Conservation (phyloP, 805 yeast genomes). For the Kodamaea kaohsiungensis region DNA sequence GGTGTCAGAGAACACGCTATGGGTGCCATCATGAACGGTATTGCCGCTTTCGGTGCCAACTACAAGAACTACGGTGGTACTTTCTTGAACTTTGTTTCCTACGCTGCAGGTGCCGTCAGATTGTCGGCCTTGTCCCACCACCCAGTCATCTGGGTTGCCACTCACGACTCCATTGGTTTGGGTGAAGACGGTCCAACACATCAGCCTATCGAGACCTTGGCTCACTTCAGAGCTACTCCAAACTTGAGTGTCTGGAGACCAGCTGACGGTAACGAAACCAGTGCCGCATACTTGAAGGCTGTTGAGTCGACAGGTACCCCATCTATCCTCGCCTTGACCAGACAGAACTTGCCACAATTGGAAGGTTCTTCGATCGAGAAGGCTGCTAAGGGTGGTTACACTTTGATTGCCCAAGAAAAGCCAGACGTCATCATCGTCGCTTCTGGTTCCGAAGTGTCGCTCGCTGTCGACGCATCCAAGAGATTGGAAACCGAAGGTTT, state of each 20-base stretch:
- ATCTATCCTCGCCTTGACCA: conserved; percentile 71
- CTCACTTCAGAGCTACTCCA: conserved; percentile 84
- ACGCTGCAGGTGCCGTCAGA: conserved; percentile 87
- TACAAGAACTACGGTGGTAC: conserved; percentile 94
- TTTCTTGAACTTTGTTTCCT: conserved; percentile 87
- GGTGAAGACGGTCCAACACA: conserved; percentile 96
- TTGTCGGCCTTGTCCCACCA: conserved; percentile 80
- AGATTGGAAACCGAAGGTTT: conserved; percentile 63
- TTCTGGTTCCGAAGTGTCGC: conserved; percentile 92
- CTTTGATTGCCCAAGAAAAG: conserved; percentile 55
- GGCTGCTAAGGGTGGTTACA: conserved; percentile 95
- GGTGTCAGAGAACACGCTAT: conserved; percentile 99
- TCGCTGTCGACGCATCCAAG: conserved; percentile 83
- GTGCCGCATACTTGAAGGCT: conserved; percentile 77
- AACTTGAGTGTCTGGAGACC: conserved; percentile 89
- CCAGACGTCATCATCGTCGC: conserved; percentile 75
- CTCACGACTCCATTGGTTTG: conserved; percentile 87
- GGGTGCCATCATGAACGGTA: conserved; percentile 99
- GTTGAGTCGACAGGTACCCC: conserved; percentile 65
- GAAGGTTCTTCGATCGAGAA: conserved; percentile 90
- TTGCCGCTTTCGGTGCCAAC: conserved; percentile 85
- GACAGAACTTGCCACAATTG: conserved; percentile 91
- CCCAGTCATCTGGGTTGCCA: conserved; percentile 85
- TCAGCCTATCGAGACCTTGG: conserved; percentile 87
- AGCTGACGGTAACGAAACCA: conserved; percentile 87